Evolutionary conservation across 305 asterid genomes (phyloP), one percentile per base, ranked within the genome.

Genomic region (Euphrasia arctica): DNA sequence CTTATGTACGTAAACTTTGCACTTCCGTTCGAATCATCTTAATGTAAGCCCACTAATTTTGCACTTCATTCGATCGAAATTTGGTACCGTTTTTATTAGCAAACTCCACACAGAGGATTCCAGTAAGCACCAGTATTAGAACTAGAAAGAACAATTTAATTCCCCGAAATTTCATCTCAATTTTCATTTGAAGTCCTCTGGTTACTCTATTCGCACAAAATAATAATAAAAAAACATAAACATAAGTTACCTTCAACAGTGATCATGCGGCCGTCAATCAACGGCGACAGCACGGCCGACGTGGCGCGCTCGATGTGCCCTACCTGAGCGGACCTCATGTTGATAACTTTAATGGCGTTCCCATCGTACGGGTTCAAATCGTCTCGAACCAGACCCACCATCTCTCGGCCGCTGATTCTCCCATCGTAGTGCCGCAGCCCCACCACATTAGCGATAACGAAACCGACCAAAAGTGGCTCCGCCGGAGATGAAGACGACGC

Each of bases 321-420:
- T 15, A 93, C 92, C 75, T 90, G 99, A 6, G 63, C 66, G 3
- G 81, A 72, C 72, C 87, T 22, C 52, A 81, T 78, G 71, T 93
- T 90, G 28, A 93, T 61, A 36, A 88, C 99, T 70, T 72, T 80
- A 22, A 93, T 90, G 9, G 99, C 97, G 71, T 90, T 80, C 0
- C 10, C 63, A 59, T 93, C 97, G 51, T 70, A 63, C 0, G 83
- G 83, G 50, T 90, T 86, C 63, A 80, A 61, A 12, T 87, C 92
- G 3, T 88, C 95, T 10, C 97, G 89, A 41, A 84, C 84, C 65
- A 93, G 72, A 32, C 87, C 90, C 61, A 93, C 95, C 64, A 84
- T 56, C 62, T 93, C 97, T 0, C 94, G 80, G 60, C 95, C 96
- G 62, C 76, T 83, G 64, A 90, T 80, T 0, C 75, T 79, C 0